Evolutionary conservation across 2,329 filamentous ascomycete genomes (phyloP).

Genomic region (Exophiala calicioides): DNA sequence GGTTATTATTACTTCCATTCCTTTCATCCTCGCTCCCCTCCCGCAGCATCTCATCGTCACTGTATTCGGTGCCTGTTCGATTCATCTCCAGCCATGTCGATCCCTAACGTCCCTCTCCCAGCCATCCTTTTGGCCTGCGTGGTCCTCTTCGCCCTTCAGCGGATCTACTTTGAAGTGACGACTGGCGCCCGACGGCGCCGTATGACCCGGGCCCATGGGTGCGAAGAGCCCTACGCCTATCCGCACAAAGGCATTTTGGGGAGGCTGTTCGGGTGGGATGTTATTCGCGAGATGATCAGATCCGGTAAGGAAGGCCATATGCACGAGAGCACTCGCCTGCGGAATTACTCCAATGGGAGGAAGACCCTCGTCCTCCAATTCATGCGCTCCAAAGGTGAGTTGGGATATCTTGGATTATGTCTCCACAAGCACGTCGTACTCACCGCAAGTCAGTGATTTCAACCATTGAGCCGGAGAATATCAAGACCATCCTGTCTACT

Average conservation of each 20-base stretch:
- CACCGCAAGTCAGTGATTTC: slow-evolving; percentile 25
- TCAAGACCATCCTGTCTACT: slow-evolving; percentile 46
- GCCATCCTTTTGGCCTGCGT: slow-evolving; percentile 16
- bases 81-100: slow-evolving; percentile 20
- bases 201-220: slow-evolving; percentile 43
- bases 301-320: slow-evolving; percentile 23
- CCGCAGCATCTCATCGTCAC: too few relatives aligned
- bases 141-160: slow-evolving; percentile 13
- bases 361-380: slow-evolving; percentile 19
- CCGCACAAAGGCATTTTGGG: slow-evolving; percentile 48
- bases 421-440: too few relatives aligned
- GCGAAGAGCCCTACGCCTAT: slow-evolving; percentile 47
- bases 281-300: slow-evolving; percentile 23
- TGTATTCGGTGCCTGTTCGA: too few relatives aligned
- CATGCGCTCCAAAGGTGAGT: slow-evolving; percentile 5
- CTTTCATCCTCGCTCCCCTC: too few relatives aligned
- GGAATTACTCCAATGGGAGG: slow-evolving; percentile 22
- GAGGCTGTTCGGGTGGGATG: slow-evolving; percentile 26
- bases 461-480: slow-evolving; percentile 52
- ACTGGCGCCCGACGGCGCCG: slow-evolving; percentile 23
- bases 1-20: too few relatives aligned
- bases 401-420: too few relatives aligned
- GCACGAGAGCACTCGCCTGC: slow-evolving; percentile 19
- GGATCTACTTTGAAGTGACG: slow-evolving; percentile 26
- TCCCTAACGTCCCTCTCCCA: slow-evolving; percentile 13